These are phyloP conservation scores for Floccularia luteovirens DNA, from an alignment of 768 basidiomycete species.

Conservation along the genomic window DNA sequence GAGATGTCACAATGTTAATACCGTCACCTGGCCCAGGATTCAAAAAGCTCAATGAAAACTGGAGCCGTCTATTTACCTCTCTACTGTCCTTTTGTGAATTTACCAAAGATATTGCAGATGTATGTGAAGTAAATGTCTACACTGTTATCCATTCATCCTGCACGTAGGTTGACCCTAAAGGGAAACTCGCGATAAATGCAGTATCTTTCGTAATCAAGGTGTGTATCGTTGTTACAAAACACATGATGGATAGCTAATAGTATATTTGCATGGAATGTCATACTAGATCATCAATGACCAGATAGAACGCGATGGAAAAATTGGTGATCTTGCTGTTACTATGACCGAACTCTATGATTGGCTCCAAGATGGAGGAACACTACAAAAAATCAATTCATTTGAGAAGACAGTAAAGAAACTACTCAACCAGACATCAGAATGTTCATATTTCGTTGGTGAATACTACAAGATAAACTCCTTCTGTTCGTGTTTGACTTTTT, in stretches of 20 bases:
- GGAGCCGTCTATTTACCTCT: not conserved
- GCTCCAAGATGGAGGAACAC: constrained; percentile 1
- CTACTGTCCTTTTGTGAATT: not conserved
- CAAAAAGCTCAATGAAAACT: not conserved
- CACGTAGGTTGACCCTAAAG: not conserved
- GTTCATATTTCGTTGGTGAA: constrained; percentile 3
- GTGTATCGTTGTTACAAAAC: not conserved
- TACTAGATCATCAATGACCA: constrained; percentile 3
- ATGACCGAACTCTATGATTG: constrained; percentile 4
- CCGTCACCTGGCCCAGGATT: not conserved
- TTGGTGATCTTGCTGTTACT: constrained; percentile 1
- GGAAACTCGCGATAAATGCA: not conserved
- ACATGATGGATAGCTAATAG: not conserved
- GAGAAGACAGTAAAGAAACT: constrained; percentile 2
- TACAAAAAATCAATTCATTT: constrained; percentile 6
- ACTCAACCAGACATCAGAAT: constrained; percentile 3
- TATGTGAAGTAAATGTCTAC: not conserved
- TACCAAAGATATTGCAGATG: not conserved
- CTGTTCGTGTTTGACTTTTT: constrained; percentile 1
- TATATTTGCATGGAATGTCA: not conserved
- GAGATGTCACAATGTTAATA: not conserved
- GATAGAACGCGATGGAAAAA: constrained; percentile 1
- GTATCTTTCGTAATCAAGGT: not conserved
- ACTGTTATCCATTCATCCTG: not conserved
- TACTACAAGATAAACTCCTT: not conserved